Percentiles rank a stretch among this genome's conserved stretches.
These are phyloP conservation scores for Gossypioides kirkii DNA, from an alignment of 345 rosid species.

Conservation along the genomic window DNA sequence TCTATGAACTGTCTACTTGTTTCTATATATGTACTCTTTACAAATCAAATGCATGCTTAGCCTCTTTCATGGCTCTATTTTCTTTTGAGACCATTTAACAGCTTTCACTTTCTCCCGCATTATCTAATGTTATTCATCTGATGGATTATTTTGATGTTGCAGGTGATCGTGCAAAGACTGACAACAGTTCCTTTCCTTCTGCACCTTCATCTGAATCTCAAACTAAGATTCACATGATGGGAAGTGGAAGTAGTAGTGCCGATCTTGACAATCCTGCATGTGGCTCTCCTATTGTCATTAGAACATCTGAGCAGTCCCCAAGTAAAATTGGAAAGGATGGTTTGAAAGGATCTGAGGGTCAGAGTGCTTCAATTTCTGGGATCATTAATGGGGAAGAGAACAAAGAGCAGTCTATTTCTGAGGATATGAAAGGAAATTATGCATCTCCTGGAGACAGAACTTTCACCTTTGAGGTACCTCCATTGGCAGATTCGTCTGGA, in stretches of 20 bases:
- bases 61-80: background rate
- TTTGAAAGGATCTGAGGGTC: slow-evolving; percentile 29
- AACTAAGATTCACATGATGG: slow-evolving; percentile 25
- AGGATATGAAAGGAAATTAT: slow-evolving; percentile 34
- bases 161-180: slow-evolving; percentile 18
- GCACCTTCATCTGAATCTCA: slow-evolving; percentile 27
- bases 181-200: slow-evolving; percentile 18
- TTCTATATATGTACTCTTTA: background rate
- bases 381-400: slow-evolving; percentile 18
- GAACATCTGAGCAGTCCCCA: slow-evolving; percentile 36
- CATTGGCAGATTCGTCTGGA: slow-evolving; percentile 26
- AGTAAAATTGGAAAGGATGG: slow-evolving; percentile 30
- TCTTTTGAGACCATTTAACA: background rate
- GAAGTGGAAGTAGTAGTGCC: slow-evolving; percentile 25
- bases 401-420: slow-evolving; percentile 23
- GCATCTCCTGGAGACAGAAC: slow-evolving; percentile 42
- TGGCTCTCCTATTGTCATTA: slow-evolving; percentile 37
- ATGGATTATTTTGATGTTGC: slow-evolving; percentile 14
- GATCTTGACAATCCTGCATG: slow-evolving; percentile 37
- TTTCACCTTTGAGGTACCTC: slow-evolving; percentile 46
- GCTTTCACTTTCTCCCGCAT: background rate
- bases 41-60: background rate
- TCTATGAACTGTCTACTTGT: background rate
- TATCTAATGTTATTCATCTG: background rate
- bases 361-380: slow-evolving; percentile 25